These are phyloP conservation scores for Papiliotrema terrestris DNA, from an alignment of 1,284 basidiomycete genomes.

Conservation along the genomic window DNA sequence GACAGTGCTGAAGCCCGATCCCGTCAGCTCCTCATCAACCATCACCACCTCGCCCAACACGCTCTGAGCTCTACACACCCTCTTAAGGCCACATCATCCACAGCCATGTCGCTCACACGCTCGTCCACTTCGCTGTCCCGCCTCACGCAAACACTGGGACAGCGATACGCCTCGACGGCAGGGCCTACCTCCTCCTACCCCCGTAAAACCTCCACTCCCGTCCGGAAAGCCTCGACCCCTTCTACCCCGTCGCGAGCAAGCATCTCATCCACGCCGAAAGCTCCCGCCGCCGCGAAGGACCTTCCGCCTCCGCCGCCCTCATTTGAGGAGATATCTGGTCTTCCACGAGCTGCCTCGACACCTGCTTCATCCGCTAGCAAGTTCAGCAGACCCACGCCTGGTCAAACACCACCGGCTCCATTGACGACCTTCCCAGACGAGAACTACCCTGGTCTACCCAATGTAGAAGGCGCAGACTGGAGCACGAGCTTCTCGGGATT, in stretches of 20 bases:
- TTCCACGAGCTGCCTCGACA: background rate
- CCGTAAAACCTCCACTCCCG: background rate
- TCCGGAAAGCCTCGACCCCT: background rate
- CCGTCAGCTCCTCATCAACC: too few species aligned
- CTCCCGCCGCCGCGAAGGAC: background rate
- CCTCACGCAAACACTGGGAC: too few species aligned
- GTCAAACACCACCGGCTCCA: background rate
- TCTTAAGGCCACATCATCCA: too few species aligned
- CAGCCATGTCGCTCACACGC: background rate
- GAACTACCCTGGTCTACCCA: background rate
- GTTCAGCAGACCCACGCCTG: background rate
- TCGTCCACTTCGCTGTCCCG: background rate
- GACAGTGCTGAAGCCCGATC: too few species aligned
- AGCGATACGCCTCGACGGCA: background rate
- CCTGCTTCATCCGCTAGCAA: background rate
- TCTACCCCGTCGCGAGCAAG: background rate
- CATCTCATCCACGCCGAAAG: background rate
- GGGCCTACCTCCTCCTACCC: background rate
- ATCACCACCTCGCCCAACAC: background rate
- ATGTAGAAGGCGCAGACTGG: constrained; percentile 61
- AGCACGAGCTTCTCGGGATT: constrained; percentile 81
- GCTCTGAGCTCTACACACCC: too few species aligned
- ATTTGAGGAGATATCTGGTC: background rate
- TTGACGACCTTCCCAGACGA: constrained; percentile 1
- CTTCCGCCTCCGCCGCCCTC: background rate